Percentiles rank a stretch among this genome's conserved stretches.
phyloP scores from a whole-genome alignment of 768 basidiomycete genomes.

The Suillus decipiens region DNA sequence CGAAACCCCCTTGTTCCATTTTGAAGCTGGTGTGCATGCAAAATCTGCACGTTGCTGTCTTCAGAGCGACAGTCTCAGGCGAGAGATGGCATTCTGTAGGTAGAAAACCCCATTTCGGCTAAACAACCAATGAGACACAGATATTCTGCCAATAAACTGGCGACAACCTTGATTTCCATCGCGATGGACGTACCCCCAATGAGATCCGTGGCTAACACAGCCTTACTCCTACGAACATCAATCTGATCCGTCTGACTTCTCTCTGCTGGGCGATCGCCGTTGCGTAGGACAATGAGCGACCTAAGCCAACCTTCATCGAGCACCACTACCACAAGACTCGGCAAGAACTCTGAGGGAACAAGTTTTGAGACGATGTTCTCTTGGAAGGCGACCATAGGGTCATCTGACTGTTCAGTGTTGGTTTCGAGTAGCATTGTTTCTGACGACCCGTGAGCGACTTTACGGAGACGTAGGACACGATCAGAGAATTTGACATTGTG shows the following conservation, averaged over 20 bases:
- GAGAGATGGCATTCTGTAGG: slow-evolving; percentile 50
- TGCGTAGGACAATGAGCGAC: slow-evolving; percentile 45
- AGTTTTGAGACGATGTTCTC: slow-evolving; percentile 57
- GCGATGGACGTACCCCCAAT: too few species aligned
- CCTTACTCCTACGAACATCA: slow-evolving; percentile 55
- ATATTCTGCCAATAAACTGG: too few species aligned
- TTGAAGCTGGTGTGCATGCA: slow-evolving; percentile 82
- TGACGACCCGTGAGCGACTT: slow-evolving; percentile 16
- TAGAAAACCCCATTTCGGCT: too few species aligned
- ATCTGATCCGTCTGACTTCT: slow-evolving; percentile 60
- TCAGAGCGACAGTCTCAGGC: slow-evolving; percentile 52
- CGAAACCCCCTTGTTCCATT: slow-evolving; percentile 32
- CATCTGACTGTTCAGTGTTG: background rate
- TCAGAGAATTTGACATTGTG: slow-evolving; percentile 51
- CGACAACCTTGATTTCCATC: too few species aligned
- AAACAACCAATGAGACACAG: too few species aligned
- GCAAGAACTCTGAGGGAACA: slow-evolving; percentile 67
- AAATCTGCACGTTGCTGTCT: slow-evolving; percentile 80
- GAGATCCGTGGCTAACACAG: slow-evolving; percentile 57
- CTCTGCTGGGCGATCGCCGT: slow-evolving; percentile 54
- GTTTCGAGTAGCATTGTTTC: background rate
- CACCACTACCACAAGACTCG: slow-evolving; percentile 51
- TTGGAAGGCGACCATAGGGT: slow-evolving; percentile 54
- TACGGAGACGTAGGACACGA: slow-evolving; percentile 72
- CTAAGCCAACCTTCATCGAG: slow-evolving; percentile 60